Evolutionary conservation across 2,329 filamentous ascomycete genomes (phyloP).

Genomic region (Neonectria faginata): DNA sequence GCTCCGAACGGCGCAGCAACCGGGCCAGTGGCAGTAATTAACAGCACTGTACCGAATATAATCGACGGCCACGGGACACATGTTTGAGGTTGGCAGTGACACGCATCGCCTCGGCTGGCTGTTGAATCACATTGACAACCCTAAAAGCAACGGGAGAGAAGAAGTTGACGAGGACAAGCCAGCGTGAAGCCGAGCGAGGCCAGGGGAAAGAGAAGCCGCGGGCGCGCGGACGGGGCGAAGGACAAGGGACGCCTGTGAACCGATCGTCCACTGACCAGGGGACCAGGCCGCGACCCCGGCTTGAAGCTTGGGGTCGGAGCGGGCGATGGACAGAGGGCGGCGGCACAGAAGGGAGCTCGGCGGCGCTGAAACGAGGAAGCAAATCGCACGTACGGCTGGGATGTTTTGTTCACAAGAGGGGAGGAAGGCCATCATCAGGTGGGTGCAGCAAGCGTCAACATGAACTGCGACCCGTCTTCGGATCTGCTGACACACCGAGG

Average conservation of each 20-base stretch:
- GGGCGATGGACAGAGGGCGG: conserved; percentile 11
- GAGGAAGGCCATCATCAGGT: no score
- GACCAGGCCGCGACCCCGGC: conserved; percentile 6
- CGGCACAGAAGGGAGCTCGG: neutral
- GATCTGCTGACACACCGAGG: no score
- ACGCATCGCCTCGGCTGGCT: conserved; percentile 37
- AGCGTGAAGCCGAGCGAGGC: neutral
- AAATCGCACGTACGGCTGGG: conserved; percentile 3
- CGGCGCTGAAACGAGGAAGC: conserved; percentile 25
- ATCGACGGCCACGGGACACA: conserved; percentile 26
- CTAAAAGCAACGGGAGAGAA: neutral
- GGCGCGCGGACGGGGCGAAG: conserved; percentile 17
- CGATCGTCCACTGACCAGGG: conserved; percentile 28
- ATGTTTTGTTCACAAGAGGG: neutral
- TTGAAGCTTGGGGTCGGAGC: conserved; percentile 9
- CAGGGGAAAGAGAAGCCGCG: conserved; percentile 12
- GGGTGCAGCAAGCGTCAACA: no score
- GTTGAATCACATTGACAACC: neutral
- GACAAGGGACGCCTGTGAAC: conserved; percentile 17
- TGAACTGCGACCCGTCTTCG: no score
- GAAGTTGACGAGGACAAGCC: neutral
- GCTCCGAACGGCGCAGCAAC: conserved; percentile 37
- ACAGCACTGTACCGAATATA: neutral
- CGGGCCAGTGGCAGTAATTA: no score
- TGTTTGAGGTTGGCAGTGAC: conserved; percentile 25